Evolutionary conservation across 169 alveolate species (phyloP), one percentile per base, ranked within the genome.

Genomic region (Plasmodium falciparum): DNA sequence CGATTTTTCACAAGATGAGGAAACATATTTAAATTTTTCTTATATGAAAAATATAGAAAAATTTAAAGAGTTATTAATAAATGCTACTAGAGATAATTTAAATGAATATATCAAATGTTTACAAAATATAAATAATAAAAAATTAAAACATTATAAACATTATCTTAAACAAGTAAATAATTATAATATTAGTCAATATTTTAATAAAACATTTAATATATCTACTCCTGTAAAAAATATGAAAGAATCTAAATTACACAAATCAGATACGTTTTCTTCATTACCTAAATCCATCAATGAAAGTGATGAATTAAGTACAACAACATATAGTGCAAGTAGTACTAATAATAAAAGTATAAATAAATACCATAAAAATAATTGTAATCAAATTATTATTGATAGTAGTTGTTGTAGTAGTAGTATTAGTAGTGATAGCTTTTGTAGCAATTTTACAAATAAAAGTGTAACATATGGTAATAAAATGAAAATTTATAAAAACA

Each of bases 251-350:
- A 65, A 54, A 39, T 50, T 80, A 50, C 67, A 47, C 24, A 80
- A 80, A 11, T 80, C 90, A 26, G 90, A 80, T 62, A 66, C 90
- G 9, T 80, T 80, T 69, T 80, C 90, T 43, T 80, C 90, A 22
- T 7, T 66, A 20, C 90, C 24, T 22, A 52, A 80, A 29, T 80
- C 83, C 22, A 33, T 22, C 13, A 67, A 29, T 61, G 90, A 58
- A 15, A 56, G 61, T 49, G 70, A 80, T 50, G 71, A 80, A 15
- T 80, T 72, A 13, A 49, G 71, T 24, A 45, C 71, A 49, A 52
- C 83, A 33, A 58, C 76, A 33, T 33, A 66, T 52, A 15, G 63
- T 11, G 83, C 61, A 5, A 49, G 43, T 71, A 69, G 43, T 24
- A 80, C 73, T n/a, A 67, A 67, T 50, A 70, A 39, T 47, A 22